Conservation (phyloP, 768 basidiomycete genomes). For the Termitomyces sp. region DNA sequence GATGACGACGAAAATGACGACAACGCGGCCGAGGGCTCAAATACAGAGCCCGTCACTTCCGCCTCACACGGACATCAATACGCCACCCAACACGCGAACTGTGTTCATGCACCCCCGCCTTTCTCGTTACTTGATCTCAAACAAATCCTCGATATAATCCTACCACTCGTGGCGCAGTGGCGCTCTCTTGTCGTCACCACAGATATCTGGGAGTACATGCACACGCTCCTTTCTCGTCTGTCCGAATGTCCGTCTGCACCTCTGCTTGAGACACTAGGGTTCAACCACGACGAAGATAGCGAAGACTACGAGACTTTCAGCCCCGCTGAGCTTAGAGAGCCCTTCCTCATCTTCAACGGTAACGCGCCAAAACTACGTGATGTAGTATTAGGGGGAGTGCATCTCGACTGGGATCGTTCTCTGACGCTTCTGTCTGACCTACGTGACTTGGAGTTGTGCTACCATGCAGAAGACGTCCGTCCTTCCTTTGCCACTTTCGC, state of each 20-base stretch:
- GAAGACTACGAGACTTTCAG: conserved; percentile 40
- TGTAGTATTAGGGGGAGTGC: conserved; percentile 65
- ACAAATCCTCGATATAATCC: conserved; percentile 41
- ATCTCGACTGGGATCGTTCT: conserved; percentile 61
- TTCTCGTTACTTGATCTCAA: conserved; percentile 33
- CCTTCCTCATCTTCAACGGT: conserved; percentile 51
- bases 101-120: conserved; percentile 22
- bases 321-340: conserved; percentile 37
- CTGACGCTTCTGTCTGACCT: conserved; percentile 45
- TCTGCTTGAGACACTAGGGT: conserved; percentile 48
- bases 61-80: conserved; percentile 13
- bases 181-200: conserved; percentile 46
- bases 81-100: conserved; percentile 21
- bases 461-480: conserved; percentile 61
- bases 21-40: background rate
- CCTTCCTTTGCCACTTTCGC: conserved; percentile 56
- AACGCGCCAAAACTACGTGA: conserved; percentile 51
- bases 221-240: conserved; percentile 40
- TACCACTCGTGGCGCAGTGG: conserved; percentile 58
- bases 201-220: conserved; percentile 46
- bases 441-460: conserved; percentile 55
- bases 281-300: conserved; percentile 57
- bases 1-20: conserved; percentile 26
- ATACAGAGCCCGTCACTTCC: background rate
- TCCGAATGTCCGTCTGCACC: conserved; percentile 47